phyloP scores from a whole-genome alignment of 2,329 filamentous ascomycete genomes.

The Phaeomoniella chlamydospora region DNA sequence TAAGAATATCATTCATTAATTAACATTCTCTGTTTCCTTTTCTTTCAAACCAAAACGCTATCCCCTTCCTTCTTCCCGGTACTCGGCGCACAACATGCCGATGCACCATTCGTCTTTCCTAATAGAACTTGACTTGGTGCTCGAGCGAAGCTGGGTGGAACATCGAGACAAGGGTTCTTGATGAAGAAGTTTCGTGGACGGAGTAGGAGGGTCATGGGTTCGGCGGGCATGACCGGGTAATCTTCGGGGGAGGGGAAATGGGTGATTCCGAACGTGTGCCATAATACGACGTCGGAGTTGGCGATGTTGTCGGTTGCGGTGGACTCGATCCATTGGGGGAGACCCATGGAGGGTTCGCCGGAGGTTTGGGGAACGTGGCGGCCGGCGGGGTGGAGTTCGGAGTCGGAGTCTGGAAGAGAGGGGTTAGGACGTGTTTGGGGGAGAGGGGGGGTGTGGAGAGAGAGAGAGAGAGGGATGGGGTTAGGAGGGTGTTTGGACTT shows the following conservation, averaged over 20 bases:
- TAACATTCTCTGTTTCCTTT: no score
- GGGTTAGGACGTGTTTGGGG: conserved; percentile 5
- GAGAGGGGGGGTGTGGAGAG: conserved; percentile 2
- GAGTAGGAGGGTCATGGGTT: conserved; percentile 69
- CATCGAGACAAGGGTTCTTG: conserved; percentile 65
- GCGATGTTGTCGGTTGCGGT: conserved; percentile 55
- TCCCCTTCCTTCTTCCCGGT: no score
- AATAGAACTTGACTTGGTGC: conserved; percentile 55
- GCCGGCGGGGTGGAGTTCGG: conserved; percentile 72
- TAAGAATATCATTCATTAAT: no score
- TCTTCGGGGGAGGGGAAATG: conserved; percentile 85
- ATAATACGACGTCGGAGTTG: conserved; percentile 76
- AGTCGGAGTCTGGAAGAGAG: conserved; percentile 48
- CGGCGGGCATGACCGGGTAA: conserved; percentile 81
- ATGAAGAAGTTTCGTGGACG: conserved; percentile 72
- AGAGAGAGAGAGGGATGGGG: conserved; percentile 6
- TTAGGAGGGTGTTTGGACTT: conserved; percentile 22
- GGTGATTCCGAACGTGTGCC: conserved; percentile 86
- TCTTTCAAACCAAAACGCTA: no score
- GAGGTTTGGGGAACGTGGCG: conserved; percentile 80
- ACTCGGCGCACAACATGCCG: no score
- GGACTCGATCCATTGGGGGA: conserved; percentile 61
- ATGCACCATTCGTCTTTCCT: conserved; percentile 18
- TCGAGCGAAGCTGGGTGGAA: conserved; percentile 59
- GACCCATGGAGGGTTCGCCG: conserved; percentile 58